Conservation (phyloP, 192 early-diverging fungal species). For the Linnemannia hyalina region DNA sequence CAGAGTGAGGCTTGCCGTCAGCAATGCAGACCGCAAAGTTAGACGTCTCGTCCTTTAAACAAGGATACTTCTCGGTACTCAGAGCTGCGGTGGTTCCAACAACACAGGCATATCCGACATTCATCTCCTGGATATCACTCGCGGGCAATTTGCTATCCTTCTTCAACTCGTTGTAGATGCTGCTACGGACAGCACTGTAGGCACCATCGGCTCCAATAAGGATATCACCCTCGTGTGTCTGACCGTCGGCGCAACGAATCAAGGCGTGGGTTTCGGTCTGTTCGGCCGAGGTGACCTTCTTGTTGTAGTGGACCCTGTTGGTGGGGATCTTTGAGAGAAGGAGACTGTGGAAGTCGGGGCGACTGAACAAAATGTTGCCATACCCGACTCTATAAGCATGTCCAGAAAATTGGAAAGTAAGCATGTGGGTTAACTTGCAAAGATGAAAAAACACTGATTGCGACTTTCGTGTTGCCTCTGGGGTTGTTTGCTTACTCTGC, state of each 20-base stretch:
- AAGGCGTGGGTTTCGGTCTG: conserved; percentile 25
- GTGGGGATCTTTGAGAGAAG: conserved; percentile 15
- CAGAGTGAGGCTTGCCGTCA: conserved; percentile 15
- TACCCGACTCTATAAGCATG: conserved; percentile 3
- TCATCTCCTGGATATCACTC: conserved; percentile 14
- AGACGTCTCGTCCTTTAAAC: background rate
- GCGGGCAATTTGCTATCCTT: conserved; percentile 9
- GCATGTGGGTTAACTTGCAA: too few relatives aligned
- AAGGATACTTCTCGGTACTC: conserved; percentile 23
- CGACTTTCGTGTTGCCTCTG: background rate
- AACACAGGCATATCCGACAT: conserved; percentile 6
- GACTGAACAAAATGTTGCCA: background rate
- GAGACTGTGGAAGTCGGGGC: conserved; percentile 18
- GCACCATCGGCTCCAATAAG: conserved; percentile 56
- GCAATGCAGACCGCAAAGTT: conserved; percentile 17
- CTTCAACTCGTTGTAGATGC: conserved; percentile 18
- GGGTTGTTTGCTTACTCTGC: background rate
- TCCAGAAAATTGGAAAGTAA: too few relatives aligned
- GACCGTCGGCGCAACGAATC: conserved; percentile 38
- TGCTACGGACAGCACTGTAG: conserved; percentile 43
- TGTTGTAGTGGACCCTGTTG: conserved; percentile 15
- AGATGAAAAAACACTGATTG: too few relatives aligned
- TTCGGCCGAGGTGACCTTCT: conserved; percentile 23
- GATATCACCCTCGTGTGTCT: conserved; percentile 35
- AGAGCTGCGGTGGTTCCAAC: conserved; percentile 25